phyloP scores from a whole-genome alignment of 345 rosid genomes.

The Ceriops tagal region DNA sequence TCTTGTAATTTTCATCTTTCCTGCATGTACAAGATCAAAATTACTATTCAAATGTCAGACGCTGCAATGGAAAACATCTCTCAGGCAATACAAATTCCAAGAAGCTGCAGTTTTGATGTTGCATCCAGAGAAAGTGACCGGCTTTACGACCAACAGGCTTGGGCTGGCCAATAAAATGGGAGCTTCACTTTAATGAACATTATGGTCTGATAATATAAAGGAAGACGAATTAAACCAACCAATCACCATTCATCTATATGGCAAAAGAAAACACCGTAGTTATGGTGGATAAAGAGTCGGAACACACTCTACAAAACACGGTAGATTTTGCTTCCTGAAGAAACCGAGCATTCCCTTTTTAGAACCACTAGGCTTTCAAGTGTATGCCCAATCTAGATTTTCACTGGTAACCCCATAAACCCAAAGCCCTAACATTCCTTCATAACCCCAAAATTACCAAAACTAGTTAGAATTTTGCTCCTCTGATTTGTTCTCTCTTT shows the following conservation, averaged over 20 bases:
- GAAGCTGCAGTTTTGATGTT: no score
- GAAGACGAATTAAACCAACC: no score
- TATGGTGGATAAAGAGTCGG: no score
- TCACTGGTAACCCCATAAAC: neutral
- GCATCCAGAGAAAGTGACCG: no score
- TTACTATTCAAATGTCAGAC: conserved; percentile 2
- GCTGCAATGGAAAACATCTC: neutral
- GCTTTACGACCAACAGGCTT: no score
- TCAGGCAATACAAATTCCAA: no score
- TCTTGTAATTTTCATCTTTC: conserved; percentile 89
- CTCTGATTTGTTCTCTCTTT: no score
- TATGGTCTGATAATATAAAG: no score
- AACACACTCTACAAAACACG: neutral
- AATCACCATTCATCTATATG: no score
- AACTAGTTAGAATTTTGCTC: neutral
- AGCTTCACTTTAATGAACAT: no score
- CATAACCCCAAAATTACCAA: neutral
- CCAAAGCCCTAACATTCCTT: neutral
- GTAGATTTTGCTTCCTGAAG: neutral
- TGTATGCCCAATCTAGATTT: neutral
- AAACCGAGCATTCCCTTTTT: neutral
- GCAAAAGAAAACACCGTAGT: no score
- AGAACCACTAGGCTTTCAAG: neutral
- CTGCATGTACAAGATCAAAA: conserved; percentile 27
- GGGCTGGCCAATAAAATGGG: no score